Evolutionary conservation across 352 stramenopile species (phyloP).

Genomic region (Pythium dissotocum): DNA sequence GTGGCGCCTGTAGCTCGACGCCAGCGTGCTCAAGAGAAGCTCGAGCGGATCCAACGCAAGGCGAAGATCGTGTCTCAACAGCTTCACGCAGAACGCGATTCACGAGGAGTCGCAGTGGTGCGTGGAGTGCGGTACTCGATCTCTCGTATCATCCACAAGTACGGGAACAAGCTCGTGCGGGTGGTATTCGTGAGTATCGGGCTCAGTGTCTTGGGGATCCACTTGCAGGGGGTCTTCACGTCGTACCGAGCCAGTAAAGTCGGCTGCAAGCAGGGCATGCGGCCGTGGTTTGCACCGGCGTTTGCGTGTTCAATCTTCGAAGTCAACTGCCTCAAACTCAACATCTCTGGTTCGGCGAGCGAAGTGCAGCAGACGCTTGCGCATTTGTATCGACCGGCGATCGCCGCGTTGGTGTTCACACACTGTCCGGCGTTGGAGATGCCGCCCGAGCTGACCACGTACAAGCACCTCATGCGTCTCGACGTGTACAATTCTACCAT

Average conservation of each 20-base stretch:
- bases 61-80: slow-evolving; percentile 8
- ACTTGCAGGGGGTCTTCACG: slow-evolving; percentile 19
- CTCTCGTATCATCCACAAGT: slow-evolving; percentile 24
- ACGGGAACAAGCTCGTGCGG: slow-evolving; percentile 29
- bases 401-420: slow-evolving; percentile 22
- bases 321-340: slow-evolving; percentile 23
- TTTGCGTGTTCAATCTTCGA: slow-evolving; percentile 28
- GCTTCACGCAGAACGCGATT: neutral
- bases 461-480: slow-evolving; percentile 19
- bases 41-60: slow-evolving; percentile 24
- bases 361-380: slow-evolving; percentile 6
- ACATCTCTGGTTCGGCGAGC: slow-evolving; percentile 1
- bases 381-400: slow-evolving; percentile 10
- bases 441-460: slow-evolving; percentile 6
- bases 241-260: slow-evolving; percentile 13
- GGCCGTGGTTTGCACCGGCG: slow-evolving; percentile 23
- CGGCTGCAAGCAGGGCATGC: slow-evolving; percentile 28
- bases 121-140: neutral
- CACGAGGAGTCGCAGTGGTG: neutral
- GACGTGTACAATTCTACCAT: slow-evolving; percentile 29
- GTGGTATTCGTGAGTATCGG: slow-evolving; percentile 25
- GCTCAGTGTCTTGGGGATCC: slow-evolving; percentile 10
- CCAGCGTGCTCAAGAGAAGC: slow-evolving; percentile 11
- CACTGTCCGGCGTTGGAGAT: slow-evolving; percentile 20
- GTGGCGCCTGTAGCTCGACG: slow-evolving; percentile 11